Percentiles rank a stretch among this genome's conserved stretches.
Conservation (phyloP, 768 basidiomycete species). For the Hydnomerulius pinastri region DNA sequence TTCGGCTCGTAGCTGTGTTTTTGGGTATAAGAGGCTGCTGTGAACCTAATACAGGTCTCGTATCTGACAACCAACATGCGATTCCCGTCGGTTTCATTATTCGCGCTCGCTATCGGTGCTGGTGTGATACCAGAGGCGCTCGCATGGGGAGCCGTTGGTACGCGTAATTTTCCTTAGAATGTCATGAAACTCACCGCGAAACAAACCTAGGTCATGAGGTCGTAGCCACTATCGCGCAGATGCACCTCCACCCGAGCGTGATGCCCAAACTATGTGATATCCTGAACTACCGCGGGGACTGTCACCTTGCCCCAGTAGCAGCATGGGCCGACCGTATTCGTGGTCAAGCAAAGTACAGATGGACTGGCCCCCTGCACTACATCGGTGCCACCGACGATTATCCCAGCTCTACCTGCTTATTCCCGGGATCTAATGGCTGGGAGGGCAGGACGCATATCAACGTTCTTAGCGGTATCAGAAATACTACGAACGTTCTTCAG, state of each 20-base stretch:
- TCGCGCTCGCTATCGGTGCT: constrained; percentile 15
- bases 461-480: constrained; percentile 76
- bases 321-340: constrained; percentile 85
- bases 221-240: constrained; percentile 91
- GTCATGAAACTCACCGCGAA: neutral
- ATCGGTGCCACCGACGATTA: constrained; percentile 74
- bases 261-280: constrained; percentile 69
- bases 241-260: constrained; percentile 78
- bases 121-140: constrained; percentile 25
- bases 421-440: constrained; percentile 80
- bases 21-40: neutral
- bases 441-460: constrained; percentile 56
- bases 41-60: neutral
- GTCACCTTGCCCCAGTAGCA: constrained; percentile 82
- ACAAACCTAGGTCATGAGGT: constrained; percentile 76
- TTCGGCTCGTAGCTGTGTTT: neutral
- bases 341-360: constrained; percentile 52
- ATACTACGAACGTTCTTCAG: constrained; percentile 66
- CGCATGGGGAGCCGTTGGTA: constrained; percentile 46
- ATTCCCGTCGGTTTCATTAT: constrained; percentile 8
- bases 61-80: constrained; percentile 23
- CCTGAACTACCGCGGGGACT: constrained; percentile 54
- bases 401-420: constrained; percentile 73
- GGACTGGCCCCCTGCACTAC: constrained; percentile 78
- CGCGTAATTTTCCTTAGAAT: constrained; percentile 1